These are phyloP conservation scores for Trametes hirsuta DNA, from an alignment of 1,284 basidiomycete species.

Conservation along the genomic window DNA sequence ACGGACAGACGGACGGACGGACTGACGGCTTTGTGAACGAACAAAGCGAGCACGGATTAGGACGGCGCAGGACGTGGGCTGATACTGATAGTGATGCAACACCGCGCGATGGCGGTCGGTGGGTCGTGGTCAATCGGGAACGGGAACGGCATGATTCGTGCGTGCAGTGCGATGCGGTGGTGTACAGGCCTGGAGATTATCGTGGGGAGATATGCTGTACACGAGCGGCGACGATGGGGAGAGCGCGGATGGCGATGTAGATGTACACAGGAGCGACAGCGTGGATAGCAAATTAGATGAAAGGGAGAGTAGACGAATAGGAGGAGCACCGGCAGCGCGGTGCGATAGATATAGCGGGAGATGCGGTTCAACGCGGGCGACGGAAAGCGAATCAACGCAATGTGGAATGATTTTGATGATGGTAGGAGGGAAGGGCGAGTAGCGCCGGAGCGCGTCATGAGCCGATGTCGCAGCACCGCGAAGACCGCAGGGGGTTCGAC, in stretches of 20 bases:
- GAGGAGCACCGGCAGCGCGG: conserved; percentile 1
- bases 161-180: neutral
- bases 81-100: conserved; percentile 10
- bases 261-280: neutral
- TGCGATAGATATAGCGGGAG: conserved; percentile 11
- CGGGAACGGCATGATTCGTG: neutral
- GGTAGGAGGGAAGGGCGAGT: neutral
- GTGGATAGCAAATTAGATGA: conserved; percentile 14
- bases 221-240: neutral
- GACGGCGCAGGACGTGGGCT: conserved; percentile 9
- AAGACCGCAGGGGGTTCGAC: neutral
- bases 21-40: too few relatives aligned
- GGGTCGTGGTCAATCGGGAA: neutral
- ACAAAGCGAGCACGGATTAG: neutral
- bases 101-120: neutral
- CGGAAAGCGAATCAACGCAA: neutral
- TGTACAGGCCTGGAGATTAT: neutral
- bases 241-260: neutral
- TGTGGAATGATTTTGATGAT: neutral
- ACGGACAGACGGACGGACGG: neutral
- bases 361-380: neutral
- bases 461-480: neutral
- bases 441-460: too few relatives aligned
- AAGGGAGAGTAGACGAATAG: conserved; percentile 3
- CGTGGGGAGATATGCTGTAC: conserved; percentile 4